A percentile compares a stretch with the other conserved stretches of the same genome.
Evolutionary conservation across 1,284 basidiomycete species (phyloP).

Genomic region (Rhodofomes roseus): DNA sequence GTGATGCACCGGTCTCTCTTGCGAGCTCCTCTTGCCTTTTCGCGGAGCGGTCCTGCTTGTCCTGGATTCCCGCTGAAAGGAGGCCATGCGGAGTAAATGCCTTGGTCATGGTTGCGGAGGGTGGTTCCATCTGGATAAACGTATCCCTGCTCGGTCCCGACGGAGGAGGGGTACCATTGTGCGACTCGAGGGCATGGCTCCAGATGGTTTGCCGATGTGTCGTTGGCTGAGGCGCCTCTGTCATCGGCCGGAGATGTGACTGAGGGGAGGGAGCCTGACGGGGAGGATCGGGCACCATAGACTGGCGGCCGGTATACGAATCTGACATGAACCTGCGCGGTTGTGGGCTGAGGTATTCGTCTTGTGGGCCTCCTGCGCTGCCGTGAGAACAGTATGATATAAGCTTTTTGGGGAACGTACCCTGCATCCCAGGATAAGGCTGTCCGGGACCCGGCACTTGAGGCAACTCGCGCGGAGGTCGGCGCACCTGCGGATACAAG

Average conservation of each 20-base stretch:
- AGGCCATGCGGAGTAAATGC: constrained; percentile 94
- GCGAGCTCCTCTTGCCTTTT: constrained; percentile 93
- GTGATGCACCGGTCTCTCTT: constrained; percentile 81
- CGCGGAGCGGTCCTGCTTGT: constrained; percentile 93
- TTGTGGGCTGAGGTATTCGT: constrained; percentile 25
- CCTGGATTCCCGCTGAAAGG: constrained; percentile 91
- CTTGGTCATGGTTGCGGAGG: constrained; percentile 78
- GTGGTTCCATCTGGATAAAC: constrained; percentile 80
- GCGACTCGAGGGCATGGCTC: constrained; percentile 83
- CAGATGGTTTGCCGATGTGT: constrained; percentile 69
- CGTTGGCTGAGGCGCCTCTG: constrained; percentile 26
- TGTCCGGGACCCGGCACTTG: constrained; percentile 33
- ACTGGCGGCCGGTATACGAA: constrained; percentile 37
- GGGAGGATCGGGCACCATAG: constrained; percentile 37
- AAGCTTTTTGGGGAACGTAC: background rate
- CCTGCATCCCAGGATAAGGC: constrained; percentile 29
- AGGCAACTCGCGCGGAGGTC: constrained; percentile 39
- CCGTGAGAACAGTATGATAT: background rate
- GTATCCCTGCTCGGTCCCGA: constrained; percentile 48
- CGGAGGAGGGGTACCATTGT: constrained; percentile 33
- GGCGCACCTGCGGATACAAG: constrained; percentile 25
- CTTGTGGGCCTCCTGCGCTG: constrained; percentile 14
- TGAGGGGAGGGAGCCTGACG: constrained; percentile 44
- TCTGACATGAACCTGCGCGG: constrained; percentile 26
- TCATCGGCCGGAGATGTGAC: constrained; percentile 24